Base-by-base conservation (phyloP, 495 filamentous ascomycete genomes). In the Penicillium crystallinum region DNA sequence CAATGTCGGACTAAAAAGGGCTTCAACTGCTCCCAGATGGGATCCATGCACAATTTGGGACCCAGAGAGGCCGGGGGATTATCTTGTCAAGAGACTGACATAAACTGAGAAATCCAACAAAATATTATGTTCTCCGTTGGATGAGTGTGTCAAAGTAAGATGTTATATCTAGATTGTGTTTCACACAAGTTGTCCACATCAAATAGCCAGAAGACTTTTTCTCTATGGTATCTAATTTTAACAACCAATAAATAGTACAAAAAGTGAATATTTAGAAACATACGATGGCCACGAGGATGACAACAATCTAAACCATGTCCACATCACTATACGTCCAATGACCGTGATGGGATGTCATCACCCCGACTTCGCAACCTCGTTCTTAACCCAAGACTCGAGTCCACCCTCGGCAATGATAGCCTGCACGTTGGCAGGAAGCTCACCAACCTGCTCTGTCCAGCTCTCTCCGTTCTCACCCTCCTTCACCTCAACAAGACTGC, bases 401-500 rank as follows among this genome's bases (percentile, higher is more conserved):
- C 73, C 66, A 0, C 87, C 89, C 52, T 74, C 65, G n/a, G 88
- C 90, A 61, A 95, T 84, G 52, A 95, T 92, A 65, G 89, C 89
- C 65, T 97, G 92, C 50, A 97, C 88, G 64, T 91, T 96, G 1
- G 87, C 82, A 39, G 91, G 87, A 51, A 96, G 62, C 73, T 92
- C 88, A 7, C 89, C 88, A 2, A 96, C 89, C 70, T 86, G 86
- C 61, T 90, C 77, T 37, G 73, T 84, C 93, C 91, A 97, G 48
- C 64, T 75, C 34, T 66, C 57, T 0, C 83, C 84, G 31, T 70
- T 63, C 56, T 75, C 61, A 3, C 88, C 88, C 70, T 96, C 89
- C 43, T 76, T 77, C 1, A 97, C 75, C 1, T 66, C 74, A 4
- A 97, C 84, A 47, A 70, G 79, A 56, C 83, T 88, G 39, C 82